A percentile compares a stretch with the other conserved stretches of the same genome.
phyloP scores from a whole-genome alignment of 192 early-diverging fungal species.

The Mortierella claussenii region DNA sequence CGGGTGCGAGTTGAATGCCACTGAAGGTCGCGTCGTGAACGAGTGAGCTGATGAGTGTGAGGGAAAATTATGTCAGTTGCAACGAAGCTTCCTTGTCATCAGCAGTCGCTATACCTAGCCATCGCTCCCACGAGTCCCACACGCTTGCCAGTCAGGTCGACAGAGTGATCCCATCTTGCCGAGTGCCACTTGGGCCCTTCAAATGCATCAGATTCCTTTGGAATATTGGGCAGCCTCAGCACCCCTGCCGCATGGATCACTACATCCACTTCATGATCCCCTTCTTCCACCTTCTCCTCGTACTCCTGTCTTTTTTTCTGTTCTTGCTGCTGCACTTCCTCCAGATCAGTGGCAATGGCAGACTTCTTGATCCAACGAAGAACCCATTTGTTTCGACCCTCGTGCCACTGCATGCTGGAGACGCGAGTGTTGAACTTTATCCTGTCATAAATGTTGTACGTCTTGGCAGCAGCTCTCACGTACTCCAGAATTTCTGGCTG shows the following conservation, averaged over 20 bases:
- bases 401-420: slow-evolving; percentile 33
- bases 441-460: slow-evolving; percentile 44
- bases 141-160: slow-evolving; percentile 52
- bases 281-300: slow-evolving; percentile 2
- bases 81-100: not conserved
- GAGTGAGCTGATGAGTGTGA: not conserved
- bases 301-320: too few relatives aligned
- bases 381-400: slow-evolving; percentile 21
- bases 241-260: slow-evolving; percentile 53
- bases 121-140: slow-evolving; percentile 57
- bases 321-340: too few relatives aligned
- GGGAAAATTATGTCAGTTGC: not conserved
- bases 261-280: slow-evolving; percentile 33
- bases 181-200: slow-evolving; percentile 53
- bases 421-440: slow-evolving; percentile 42
- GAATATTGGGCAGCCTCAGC: slow-evolving; percentile 43
- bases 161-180: slow-evolving; percentile 54
- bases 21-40: not conserved
- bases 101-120: slow-evolving; percentile 26
- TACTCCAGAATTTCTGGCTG: slow-evolving; percentile 20
- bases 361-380: slow-evolving; percentile 35
- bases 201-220: slow-evolving; percentile 53
- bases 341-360: too few relatives aligned
- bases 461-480: slow-evolving; percentile 25
- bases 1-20: slow-evolving; percentile 51